These are phyloP conservation scores for Vaccinium darrowii DNA, from an alignment of 148 eudicot genomes.

Conservation along the genomic window DNA sequence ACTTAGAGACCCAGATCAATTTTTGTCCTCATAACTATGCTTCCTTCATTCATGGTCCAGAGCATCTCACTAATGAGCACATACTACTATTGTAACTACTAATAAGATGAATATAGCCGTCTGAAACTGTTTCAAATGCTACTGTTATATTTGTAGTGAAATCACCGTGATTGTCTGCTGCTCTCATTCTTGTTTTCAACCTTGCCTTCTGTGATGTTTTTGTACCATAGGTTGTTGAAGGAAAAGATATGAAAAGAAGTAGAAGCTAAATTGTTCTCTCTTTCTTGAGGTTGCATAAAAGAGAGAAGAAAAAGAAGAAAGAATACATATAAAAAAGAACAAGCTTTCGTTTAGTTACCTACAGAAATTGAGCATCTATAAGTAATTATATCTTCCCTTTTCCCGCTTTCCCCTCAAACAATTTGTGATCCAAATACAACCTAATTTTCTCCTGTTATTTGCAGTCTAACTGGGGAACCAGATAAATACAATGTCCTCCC, in stretches of 20 bases:
- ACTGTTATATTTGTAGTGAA: background rate
- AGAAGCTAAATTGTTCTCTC: constrained; percentile 8
- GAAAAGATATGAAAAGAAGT: background rate
- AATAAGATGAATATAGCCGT: background rate
- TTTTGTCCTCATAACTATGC: too few relatives aligned
- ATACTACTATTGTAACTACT: too few relatives aligned
- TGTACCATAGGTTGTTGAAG: background rate
- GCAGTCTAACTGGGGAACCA: constrained; percentile 56
- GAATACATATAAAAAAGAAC: background rate
- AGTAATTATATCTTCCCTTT: background rate
- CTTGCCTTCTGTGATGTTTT: background rate
- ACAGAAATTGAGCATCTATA: background rate
- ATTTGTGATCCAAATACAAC: background rate
- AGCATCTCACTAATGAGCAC: too few relatives aligned
- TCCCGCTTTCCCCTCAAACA: background rate
- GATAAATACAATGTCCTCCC: constrained; percentile 75
- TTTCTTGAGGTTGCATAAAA: background rate
- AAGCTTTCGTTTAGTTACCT: background rate
- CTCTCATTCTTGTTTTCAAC: background rate
- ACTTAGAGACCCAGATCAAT: too few relatives aligned
- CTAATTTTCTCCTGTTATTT: constrained; percentile 6
- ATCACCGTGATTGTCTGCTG: background rate
- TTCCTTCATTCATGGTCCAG: too few relatives aligned
- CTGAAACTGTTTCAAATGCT: background rate
- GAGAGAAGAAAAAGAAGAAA: background rate